Evolutionary conservation across 106 monocot genomes (phyloP).

Genomic region (Platanthera zijinensis): DNA sequence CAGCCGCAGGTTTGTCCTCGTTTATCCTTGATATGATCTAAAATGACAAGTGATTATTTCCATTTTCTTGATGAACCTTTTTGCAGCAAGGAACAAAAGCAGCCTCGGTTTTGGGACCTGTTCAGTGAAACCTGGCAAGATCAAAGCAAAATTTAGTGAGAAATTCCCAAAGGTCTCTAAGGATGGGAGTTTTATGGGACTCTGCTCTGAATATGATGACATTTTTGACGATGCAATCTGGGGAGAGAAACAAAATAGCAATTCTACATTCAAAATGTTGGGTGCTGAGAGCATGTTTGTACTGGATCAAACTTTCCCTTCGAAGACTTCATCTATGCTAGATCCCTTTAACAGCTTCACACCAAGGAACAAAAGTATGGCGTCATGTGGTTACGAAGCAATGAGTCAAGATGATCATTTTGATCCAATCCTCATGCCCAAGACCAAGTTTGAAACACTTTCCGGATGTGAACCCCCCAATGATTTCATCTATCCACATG

Average conservation of each 20-base stretch:
- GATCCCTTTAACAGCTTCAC: conserved; percentile 11
- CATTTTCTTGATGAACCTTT: background rate
- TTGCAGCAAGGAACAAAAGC: conserved; percentile 22
- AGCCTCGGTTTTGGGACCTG: conserved; percentile 9
- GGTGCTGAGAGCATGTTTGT: conserved; percentile 12
- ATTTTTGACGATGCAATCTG: conserved; percentile 7
- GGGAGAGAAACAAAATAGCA: conserved; percentile 4
- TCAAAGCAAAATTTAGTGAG: conserved; percentile 8
- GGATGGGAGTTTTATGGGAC: conserved; percentile 10
- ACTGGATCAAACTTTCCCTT: conserved; percentile 12
- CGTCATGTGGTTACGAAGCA: conserved; percentile 7
- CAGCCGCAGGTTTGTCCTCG: conserved; percentile 34
- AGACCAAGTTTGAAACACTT: conserved; percentile 7
- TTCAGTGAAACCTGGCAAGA: conserved; percentile 5
- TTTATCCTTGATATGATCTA: background rate
- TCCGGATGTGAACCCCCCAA: background rate
- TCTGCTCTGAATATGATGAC: conserved; percentile 8
- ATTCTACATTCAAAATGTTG: background rate
- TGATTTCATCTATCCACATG: conserved; percentile 9
- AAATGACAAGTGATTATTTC: background rate
- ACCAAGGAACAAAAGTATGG: background rate
- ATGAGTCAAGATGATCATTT: conserved; percentile 26
- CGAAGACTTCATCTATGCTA: conserved; percentile 10
- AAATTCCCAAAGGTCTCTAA: conserved; percentile 9
- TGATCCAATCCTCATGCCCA: conserved; percentile 8